Conservation (phyloP, 768 basidiomycete genomes). For the Sarcodon aspratus region DNA sequence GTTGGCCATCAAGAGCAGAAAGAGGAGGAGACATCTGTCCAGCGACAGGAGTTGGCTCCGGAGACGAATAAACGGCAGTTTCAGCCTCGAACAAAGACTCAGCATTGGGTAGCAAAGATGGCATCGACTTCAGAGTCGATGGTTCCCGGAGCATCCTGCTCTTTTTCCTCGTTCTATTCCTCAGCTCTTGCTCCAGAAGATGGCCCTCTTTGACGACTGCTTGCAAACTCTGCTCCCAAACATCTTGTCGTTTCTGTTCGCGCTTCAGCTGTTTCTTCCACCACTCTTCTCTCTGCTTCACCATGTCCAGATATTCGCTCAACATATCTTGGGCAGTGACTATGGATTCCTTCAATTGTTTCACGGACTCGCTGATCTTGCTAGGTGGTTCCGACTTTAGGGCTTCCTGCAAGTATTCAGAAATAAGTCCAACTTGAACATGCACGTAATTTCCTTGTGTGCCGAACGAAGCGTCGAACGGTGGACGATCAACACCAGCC, state of each 20-base stretch:
- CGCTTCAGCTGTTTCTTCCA: conserved; percentile 54
- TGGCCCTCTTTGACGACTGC: conserved; percentile 83
- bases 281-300: conserved; percentile 71
- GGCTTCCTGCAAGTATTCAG: conserved; percentile 45
- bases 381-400: conserved; percentile 15
- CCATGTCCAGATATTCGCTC: conserved; percentile 60
- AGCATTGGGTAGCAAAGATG: neutral
- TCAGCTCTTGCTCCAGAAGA: conserved; percentile 69
- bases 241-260: conserved; percentile 47
- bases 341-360: conserved; percentile 35
- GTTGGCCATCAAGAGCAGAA: neutral
- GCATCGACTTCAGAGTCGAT: neutral
- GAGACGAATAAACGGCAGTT: neutral
- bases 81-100: neutral
- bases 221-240: conserved; percentile 90
- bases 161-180: conserved; percentile 40
- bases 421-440: conserved; percentile 71
- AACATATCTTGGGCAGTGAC: conserved; percentile 43
- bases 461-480: conserved; percentile 47
- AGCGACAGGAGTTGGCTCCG: neutral
- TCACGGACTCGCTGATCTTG: conserved; percentile 9
- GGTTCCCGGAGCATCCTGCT: conserved; percentile 23
- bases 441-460: conserved; percentile 57
- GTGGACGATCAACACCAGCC: conserved; percentile 28
- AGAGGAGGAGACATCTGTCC: neutral